phyloP scores from a whole-genome alignment of 2,329 filamentous ascomycete species.

The Botryotinia calthae region DNA sequence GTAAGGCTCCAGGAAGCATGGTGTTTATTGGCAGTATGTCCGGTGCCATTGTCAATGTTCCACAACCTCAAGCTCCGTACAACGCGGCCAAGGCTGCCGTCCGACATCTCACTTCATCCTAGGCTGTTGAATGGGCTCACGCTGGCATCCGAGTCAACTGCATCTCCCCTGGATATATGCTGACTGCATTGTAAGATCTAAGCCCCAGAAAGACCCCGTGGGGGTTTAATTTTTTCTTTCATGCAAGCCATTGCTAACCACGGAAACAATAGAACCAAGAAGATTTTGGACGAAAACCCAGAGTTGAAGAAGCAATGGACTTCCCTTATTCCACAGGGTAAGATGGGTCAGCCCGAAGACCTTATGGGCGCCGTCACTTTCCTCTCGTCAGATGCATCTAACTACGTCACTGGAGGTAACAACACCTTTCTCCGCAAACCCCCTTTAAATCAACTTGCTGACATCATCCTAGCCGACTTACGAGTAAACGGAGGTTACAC shows the following conservation, averaged over 20 bases:
- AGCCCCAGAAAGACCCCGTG: constrained; percentile 8
- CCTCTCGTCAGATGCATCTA: constrained; percentile 56
- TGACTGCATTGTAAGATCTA: constrained; percentile 76
- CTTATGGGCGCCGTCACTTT: constrained; percentile 88
- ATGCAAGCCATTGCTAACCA: constrained; percentile 15
- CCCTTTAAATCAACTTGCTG: constrained; percentile 1
- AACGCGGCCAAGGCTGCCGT: constrained; percentile 93
- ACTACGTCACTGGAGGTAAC: constrained; percentile 54
- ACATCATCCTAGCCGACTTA: constrained; percentile 20
- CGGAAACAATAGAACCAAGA: constrained; percentile 66
- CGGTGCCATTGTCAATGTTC: constrained; percentile 89
- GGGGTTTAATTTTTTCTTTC: not conserved
- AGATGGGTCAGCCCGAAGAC: constrained; percentile 89
- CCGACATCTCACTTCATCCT: constrained; percentile 78
- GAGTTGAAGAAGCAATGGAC: constrained; percentile 89
- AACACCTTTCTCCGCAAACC: constrained; percentile 7
- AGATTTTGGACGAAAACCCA: constrained; percentile 91
- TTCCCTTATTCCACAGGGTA: constrained; percentile 84
- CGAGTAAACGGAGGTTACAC: constrained; percentile 26
- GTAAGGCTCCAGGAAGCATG: constrained; percentile 76
- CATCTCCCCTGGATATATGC: constrained; percentile 94
- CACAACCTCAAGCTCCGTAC: constrained; percentile 90
- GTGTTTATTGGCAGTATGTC: constrained; percentile 97
- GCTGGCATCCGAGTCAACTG: constrained; percentile 90
- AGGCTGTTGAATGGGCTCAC: constrained; percentile 92